Evolutionary conservation across 2,329 filamentous ascomycete species (phyloP), one percentile per base, ranked within the genome.

Genomic region (Fusarium palustre): DNA sequence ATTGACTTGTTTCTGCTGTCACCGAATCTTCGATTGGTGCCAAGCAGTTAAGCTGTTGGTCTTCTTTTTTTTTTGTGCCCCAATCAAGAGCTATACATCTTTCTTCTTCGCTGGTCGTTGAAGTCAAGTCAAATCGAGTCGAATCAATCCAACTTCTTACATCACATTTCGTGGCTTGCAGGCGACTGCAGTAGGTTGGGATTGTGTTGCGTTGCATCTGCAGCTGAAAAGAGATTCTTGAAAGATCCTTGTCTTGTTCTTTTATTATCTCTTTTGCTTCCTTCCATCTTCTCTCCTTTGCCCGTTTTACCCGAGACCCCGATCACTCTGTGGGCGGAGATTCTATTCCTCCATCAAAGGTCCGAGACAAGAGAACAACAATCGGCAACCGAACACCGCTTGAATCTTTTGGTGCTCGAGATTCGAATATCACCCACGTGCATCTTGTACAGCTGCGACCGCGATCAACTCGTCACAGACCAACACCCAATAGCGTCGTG

Each of bases 401-500:
- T 52, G n/a, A 33, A 30, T 24, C 11, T 38, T 36, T 15, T 39
- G 33, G 34, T 52, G 15, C 38, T 41, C 16, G 24, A 39, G 48
- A 16, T 20, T 30, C 12, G 47, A 38, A 25, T 20, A 52, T 70
- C 66, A 56, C 59, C 59, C 73, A 73, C 73, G 73, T 75, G 73
- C 62, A 55, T 54, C n/a, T 54, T 61, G 57, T 64, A 54, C 54
- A 69, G 55, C 73, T 75, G 73, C 71, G 64, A 62, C 69, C 71
- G 57, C 39, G 50, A 42, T 58, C 41, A 57, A 63, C 63, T 74
- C 57, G 73, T 75, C 73, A 75, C 73, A 66, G 7, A 43, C 56
- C 31, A 64, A 58, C 68, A 50, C 73, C 48, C 73, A 75, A 75
- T 75, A 61, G 71, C 65, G 53, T 62, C 50, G 45, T 60, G 48